Conservation (phyloP, 2,329 filamentous ascomycete species). For the Neurospora sp. region DNA sequence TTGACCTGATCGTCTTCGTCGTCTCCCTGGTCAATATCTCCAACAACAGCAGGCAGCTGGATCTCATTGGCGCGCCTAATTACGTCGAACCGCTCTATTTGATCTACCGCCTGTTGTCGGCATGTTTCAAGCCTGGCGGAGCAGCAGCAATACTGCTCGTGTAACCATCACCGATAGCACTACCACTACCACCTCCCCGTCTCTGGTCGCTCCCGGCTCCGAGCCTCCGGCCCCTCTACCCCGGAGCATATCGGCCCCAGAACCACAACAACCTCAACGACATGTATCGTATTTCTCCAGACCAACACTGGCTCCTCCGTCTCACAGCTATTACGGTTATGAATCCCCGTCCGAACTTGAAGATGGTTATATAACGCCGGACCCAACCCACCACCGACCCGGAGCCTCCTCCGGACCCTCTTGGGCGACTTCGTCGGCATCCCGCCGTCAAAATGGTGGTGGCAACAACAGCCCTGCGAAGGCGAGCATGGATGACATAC, state of each 20-base stretch:
- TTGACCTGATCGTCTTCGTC: conserved; percentile 9
- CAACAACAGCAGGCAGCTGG: conserved; percentile 1
- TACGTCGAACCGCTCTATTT: conserved; percentile 3
- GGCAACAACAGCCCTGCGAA: not conserved
- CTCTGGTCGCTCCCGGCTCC: not conserved
- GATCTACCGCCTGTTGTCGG: conserved; percentile 1
- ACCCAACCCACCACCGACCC: not conserved
- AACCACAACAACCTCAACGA: not conserved
- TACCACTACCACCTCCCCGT: not conserved
- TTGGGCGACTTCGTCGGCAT: not conserved
- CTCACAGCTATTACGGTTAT: conserved; percentile 5
- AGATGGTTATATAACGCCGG: not conserved
- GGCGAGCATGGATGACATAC: not conserved
- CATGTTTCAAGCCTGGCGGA: conserved; percentile 1
- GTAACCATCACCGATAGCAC: not conserved
- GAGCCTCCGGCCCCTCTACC: not conserved
- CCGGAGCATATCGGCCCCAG: not conserved
- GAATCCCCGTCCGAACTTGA: conserved; percentile 9
- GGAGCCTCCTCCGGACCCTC: not conserved
- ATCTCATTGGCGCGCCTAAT: conserved; percentile 1
- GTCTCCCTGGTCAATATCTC: conserved; percentile 4
- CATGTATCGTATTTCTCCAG: not conserved
- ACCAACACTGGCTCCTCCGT: not conserved
- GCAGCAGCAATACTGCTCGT: not conserved
- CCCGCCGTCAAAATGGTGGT: conserved; percentile 11